Evolutionary conservation across 2,329 filamentous ascomycete genomes (phyloP), one percentile per base, ranked within the genome.

Genomic region (Colletotrichum sansevieriae): DNA sequence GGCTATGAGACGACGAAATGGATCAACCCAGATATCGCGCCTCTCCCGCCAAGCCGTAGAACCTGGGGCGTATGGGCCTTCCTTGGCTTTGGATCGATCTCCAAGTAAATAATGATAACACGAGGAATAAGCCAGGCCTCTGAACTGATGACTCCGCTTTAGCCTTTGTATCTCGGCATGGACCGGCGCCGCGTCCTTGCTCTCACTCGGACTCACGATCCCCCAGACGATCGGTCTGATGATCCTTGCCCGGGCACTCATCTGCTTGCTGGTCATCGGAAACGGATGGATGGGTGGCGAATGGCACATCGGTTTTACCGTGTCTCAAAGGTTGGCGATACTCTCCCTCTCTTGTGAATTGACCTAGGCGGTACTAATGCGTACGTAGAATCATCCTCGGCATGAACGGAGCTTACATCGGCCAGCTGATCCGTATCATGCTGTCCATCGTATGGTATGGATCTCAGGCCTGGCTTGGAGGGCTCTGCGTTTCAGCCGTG

Each of bases 1-100:
- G 70, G 70, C 4, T 71, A 71, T 43, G 80, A 84, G 65, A 84
- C 83, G 0, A 80, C 83, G 58, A 76, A 79, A 35, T 87, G 84
- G 84, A 83, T 82, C 29, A 86, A 86, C 65, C 82, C 81, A 72
- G 80, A 80, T 49, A 72, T 81, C 35, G 77, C 78, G 12, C 78
- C 79, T n/a, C 71, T 81, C 7, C 76, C 84, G n/a, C 79, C 80
- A 2, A 78, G 79, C 64, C 75, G 82, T 59, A 76, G 83, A 70
- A 85, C 83, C 44, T 85, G 83, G 83, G 82, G 68, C 10, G 10
- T 70, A 3, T 71, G 63, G 70, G 64, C 72, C 10, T 74, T 70
- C 41, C 67, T 72, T 9, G 71, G 71, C 1, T 72, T 71, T 33
- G 71, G 71, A 3, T 72, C 70, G 11, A 72, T 72, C 57, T 71